Evolutionary conservation across 768 basidiomycete genomes (phyloP).

Genomic region (Tylopilus sp.): DNA sequence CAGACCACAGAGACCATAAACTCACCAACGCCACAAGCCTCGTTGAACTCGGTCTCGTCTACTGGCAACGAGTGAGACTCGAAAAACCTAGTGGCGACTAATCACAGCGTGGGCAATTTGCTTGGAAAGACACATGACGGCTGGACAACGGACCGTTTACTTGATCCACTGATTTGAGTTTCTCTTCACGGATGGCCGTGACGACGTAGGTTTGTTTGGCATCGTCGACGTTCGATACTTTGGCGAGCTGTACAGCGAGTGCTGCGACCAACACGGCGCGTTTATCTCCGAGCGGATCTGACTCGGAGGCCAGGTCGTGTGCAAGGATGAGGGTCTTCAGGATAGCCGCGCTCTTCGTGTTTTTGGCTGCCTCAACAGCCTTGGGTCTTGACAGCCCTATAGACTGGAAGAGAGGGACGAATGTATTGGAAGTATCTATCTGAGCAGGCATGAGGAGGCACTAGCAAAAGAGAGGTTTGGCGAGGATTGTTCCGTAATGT

Average conservation of each 20-base stretch:
- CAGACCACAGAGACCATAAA: slow-evolving; percentile 1
- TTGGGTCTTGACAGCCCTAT: slow-evolving; percentile 76
- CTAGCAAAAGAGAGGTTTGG: neutral
- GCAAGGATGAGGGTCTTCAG: slow-evolving; percentile 67
- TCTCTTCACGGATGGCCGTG: slow-evolving; percentile 64
- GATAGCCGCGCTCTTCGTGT: slow-evolving; percentile 67
- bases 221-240: slow-evolving; percentile 45
- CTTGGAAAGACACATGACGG: neutral
- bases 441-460: slow-evolving; percentile 14
- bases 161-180: slow-evolving; percentile 81
- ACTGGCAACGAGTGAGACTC: slow-evolving; percentile 59
- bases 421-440: slow-evolving; percentile 10
- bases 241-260: slow-evolving; percentile 59
- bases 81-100: slow-evolving; percentile 64
- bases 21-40: slow-evolving; percentile 85
- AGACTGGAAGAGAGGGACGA: slow-evolving; percentile 56
- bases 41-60: slow-evolving; percentile 68
- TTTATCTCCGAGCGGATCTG: slow-evolving; percentile 66
- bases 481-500: neutral
- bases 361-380: slow-evolving; percentile 80
- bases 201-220: slow-evolving; percentile 62
- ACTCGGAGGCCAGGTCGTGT: slow-evolving; percentile 39
- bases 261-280: slow-evolving; percentile 66
- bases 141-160: slow-evolving; percentile 60
- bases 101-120: slow-evolving; percentile 4